phyloP scores from a whole-genome alignment of 495 filamentous ascomycete species.

The Cudoniella acicularis region DNA sequence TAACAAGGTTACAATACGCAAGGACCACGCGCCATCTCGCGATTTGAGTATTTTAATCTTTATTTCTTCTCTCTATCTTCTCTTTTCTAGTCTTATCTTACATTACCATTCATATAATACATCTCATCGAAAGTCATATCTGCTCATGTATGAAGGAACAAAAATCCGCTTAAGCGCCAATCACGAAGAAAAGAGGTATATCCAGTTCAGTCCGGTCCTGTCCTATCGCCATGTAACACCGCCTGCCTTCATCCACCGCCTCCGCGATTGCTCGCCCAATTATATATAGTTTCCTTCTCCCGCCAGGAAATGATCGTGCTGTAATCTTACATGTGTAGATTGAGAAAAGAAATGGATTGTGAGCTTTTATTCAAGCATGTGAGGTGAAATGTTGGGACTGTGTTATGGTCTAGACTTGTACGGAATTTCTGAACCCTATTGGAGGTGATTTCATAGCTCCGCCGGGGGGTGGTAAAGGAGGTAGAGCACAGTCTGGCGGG shows the following conservation, averaged over 20 bases:
- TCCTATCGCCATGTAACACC: background rate
- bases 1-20: too few species aligned
- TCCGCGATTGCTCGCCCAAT: conserved; percentile 15
- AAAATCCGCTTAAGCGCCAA: background rate
- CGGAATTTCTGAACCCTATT: background rate
- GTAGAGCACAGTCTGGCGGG: conserved; percentile 60
- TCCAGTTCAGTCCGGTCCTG: background rate
- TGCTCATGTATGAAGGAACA: background rate
- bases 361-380: background rate
- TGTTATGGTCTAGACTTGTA: background rate
- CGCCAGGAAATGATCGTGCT: too few species aligned
- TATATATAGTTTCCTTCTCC: background rate
- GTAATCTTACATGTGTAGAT: too few species aligned
- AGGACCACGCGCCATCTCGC: too few species aligned
- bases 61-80: background rate
- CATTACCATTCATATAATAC: background rate
- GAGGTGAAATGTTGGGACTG: background rate
- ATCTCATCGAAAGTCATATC: background rate
- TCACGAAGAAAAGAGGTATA: background rate
- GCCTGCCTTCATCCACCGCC: background rate
- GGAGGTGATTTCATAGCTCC: background rate
- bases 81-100: background rate
- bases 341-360: background rate
- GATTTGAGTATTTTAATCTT: background rate
- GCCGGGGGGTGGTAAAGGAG: conserved; percentile 47